phyloP scores from a whole-genome alignment of 1,139 yeast genomes.

The Komagataea norvegica region DNA sequence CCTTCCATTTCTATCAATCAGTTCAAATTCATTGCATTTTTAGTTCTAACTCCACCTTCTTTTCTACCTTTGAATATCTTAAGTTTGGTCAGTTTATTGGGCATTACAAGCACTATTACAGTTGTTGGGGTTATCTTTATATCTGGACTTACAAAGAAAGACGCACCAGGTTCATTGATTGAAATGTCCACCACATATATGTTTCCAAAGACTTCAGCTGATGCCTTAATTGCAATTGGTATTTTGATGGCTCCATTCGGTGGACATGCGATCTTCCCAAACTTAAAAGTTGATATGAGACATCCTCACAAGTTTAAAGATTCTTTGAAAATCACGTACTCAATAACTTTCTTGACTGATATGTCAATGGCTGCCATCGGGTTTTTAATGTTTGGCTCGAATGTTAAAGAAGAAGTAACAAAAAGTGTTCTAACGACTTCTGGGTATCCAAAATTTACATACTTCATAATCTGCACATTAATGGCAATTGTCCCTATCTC shows the following conservation, averaged over 20 bases:
- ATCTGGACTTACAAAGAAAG: conserved; percentile 55
- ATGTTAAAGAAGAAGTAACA: conserved; percentile 78
- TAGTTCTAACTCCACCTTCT: conserved; percentile 56
- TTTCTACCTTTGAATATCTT: conserved; percentile 70
- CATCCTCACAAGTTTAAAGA: conserved; percentile 54
- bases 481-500: conserved; percentile 84
- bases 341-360: conserved; percentile 69
- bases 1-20: conserved; percentile 43
- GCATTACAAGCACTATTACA: conserved; percentile 64
- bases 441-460: conserved; percentile 70
- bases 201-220: conserved; percentile 48
- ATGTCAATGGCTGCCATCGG: conserved; percentile 75
- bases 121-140: conserved; percentile 53
- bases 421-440: conserved; percentile 62
- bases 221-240: conserved; percentile 61
- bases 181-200: conserved; percentile 46
- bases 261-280: conserved; percentile 85
- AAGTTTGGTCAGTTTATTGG: conserved; percentile 68
- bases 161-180: conserved; percentile 64
- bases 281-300: conserved; percentile 75
- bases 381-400: conserved; percentile 78
- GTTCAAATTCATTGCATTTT: conserved; percentile 57
- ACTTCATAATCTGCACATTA: conserved; percentile 58
- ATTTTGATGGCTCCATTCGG: conserved; percentile 87
- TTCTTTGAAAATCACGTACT: conserved; percentile 52